Conservation (phyloP, 768 basidiomycete species). For the Lentinula aciculospora region DNA sequence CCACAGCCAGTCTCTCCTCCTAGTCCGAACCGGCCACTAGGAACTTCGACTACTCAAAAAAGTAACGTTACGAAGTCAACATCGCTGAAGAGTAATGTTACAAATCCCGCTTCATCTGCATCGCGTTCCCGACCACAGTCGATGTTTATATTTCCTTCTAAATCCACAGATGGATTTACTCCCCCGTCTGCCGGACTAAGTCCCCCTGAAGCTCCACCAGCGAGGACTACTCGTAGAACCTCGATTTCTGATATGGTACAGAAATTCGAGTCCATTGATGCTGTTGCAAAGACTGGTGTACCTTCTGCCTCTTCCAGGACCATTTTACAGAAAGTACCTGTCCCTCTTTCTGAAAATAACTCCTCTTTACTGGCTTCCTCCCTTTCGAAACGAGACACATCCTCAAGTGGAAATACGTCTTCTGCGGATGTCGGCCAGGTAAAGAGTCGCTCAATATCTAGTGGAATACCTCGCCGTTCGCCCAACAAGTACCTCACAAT, state of each 20-base stretch:
- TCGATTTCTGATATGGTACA: slow-evolving; percentile 89
- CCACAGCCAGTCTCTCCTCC: slow-evolving; percentile 19
- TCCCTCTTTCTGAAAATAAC: neutral
- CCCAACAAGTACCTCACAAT: neutral
- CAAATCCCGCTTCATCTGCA: slow-evolving; percentile 22
- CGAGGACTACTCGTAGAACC: slow-evolving; percentile 49
- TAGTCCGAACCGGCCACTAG: neutral
- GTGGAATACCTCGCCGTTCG: neutral
- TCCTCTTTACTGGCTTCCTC: neutral
- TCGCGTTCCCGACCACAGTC: slow-evolving; percentile 70
- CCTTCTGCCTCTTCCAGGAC: slow-evolving; percentile 19
- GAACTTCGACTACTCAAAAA: neutral
- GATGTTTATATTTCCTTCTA: slow-evolving; percentile 68
- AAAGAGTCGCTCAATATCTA: neutral
- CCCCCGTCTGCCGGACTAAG: slow-evolving; percentile 31
- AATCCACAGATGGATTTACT: slow-evolving; percentile 34
- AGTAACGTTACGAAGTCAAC: neutral
- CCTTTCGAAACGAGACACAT: neutral
- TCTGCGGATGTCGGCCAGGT: neutral
- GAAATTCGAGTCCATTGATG: slow-evolving; percentile 65
- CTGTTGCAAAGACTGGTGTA: slow-evolving; percentile 20
- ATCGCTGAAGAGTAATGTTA: slow-evolving; percentile 10
- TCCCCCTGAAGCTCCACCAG: slow-evolving; percentile 40
- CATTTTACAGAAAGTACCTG: slow-evolving; percentile 21
- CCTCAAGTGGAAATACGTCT: neutral